phyloP scores from a whole-genome alignment of 306 rosid genomes.

The Glycine tomentella region DNA sequence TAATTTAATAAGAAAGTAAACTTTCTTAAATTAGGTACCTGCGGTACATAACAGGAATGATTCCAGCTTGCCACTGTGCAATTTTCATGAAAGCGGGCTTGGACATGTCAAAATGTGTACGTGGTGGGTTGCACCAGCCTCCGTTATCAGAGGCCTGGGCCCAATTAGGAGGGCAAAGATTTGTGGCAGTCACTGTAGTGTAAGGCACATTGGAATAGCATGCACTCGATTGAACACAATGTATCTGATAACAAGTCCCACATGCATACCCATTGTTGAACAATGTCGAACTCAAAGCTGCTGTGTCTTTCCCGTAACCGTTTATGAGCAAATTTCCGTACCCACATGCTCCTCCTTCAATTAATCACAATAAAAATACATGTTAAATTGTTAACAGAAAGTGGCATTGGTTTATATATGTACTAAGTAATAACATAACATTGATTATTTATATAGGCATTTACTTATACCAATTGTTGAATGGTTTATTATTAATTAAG shows the following conservation, averaged over 20 bases:
- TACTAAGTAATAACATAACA: neutral
- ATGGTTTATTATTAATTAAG: too few relatives aligned
- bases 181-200: slow-evolving; percentile 86
- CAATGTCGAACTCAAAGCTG: slow-evolving; percentile 78
- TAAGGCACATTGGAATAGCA: slow-evolving; percentile 55
- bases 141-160: slow-evolving; percentile 69
- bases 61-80: slow-evolving; percentile 81
- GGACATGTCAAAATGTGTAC: slow-evolving; percentile 85
- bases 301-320: too few relatives aligned
- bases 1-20: too few relatives aligned
- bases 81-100: slow-evolving; percentile 95
- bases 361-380: too few relatives aligned
- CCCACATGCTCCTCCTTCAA: slow-evolving; percentile 89
- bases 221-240: slow-evolving; percentile 63
- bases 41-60: slow-evolving; percentile 78
- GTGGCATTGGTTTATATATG: too few relatives aligned
- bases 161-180: slow-evolving; percentile 92
- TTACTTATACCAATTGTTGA: too few relatives aligned
- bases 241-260: slow-evolving; percentile 78
- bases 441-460: neutral
- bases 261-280: slow-evolving; percentile 90
- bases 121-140: slow-evolving; percentile 98
- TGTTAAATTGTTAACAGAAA: neutral
- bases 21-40: slow-evolving; percentile 47
- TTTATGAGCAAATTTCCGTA: slow-evolving; percentile 81